Conservation (phyloP, 768 basidiomycete species). For the Termitomyces sp. region DNA sequence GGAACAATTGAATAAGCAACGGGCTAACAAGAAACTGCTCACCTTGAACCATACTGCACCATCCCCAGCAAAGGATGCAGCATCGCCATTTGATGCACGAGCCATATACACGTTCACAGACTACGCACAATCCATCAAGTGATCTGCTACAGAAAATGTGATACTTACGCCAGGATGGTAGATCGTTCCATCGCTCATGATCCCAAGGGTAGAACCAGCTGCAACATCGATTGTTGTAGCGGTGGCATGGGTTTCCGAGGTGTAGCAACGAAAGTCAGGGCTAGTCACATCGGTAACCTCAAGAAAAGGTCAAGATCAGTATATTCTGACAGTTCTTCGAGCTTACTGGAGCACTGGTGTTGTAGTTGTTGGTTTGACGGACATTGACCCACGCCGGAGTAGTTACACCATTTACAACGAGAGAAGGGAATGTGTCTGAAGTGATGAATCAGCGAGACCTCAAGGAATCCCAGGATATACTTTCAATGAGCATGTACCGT, state of each 20-base stretch:
- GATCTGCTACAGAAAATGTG: neutral
- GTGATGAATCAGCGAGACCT: neutral
- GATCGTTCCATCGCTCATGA: slow-evolving; percentile 37
- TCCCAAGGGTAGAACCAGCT: slow-evolving; percentile 42
- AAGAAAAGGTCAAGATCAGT: neutral
- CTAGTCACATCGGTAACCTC: slow-evolving; percentile 44
- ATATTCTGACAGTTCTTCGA: neutral
- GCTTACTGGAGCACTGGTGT: slow-evolving; percentile 34
- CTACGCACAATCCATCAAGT: neutral
- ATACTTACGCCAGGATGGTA: slow-evolving; percentile 45
- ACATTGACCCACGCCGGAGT: slow-evolving; percentile 39
- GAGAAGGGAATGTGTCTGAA: slow-evolving; percentile 43
- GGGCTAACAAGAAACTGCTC: neutral
- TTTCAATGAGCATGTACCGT: slow-evolving; percentile 11
- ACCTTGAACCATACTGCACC: slow-evolving; percentile 48
- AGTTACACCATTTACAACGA: slow-evolving; percentile 34
- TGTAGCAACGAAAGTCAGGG: slow-evolving; percentile 47
- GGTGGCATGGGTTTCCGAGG: slow-evolving; percentile 32
- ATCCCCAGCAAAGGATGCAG: slow-evolving; percentile 36
- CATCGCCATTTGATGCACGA: slow-evolving; percentile 33
- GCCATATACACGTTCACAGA: slow-evolving; percentile 39
- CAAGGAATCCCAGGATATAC: neutral
- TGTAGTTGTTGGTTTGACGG: slow-evolving; percentile 43
- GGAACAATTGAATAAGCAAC: neutral
- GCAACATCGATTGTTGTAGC: slow-evolving; percentile 41